A percentile compares a stretch with the other conserved stretches of the same genome.
These are phyloP conservation scores for Venturia pyrina DNA, from an alignment of 2,329 filamentous ascomycete genomes.

Conservation along the genomic window DNA sequence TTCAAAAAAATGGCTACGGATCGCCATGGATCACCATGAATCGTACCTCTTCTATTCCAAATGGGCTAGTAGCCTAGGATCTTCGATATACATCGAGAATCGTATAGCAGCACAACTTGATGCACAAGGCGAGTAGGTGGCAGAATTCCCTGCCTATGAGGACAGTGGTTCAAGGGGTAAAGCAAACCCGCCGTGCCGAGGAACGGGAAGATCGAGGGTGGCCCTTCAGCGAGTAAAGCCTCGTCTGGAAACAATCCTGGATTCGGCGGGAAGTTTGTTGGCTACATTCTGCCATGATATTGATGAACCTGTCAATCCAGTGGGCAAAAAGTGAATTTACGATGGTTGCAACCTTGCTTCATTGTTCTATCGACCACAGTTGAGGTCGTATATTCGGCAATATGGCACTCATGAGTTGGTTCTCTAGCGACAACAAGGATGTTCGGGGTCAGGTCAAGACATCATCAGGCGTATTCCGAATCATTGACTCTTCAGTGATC, in stretches of 20 bases:
- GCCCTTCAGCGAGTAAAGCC: not conserved
- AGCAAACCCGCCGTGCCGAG: not conserved
- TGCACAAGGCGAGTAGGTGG: not conserved
- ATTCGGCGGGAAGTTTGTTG: not conserved
- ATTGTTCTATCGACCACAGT: too few species aligned
- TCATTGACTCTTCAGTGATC: too few species aligned
- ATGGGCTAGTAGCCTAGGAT: too few species aligned
- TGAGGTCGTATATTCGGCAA: too few species aligned
- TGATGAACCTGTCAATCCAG: not conserved
- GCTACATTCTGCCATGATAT: not conserved
- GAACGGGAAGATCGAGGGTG: not conserved
- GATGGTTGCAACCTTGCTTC: not conserved
- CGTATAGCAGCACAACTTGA: not conserved
- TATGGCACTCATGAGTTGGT: too few species aligned
- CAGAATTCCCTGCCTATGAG: not conserved
- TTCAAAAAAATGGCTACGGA: too few species aligned
- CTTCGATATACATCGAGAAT: too few species aligned
- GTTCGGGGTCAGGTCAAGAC: too few species aligned
- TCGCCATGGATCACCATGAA: too few species aligned
- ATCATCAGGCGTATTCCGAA: too few species aligned
- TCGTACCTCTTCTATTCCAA: too few species aligned
- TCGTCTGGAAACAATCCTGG: not conserved
- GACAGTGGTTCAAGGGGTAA: not conserved
- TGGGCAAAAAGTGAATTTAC: not conserved
- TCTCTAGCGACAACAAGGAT: too few species aligned